Evolutionary conservation across 2,329 filamentous ascomycete genomes (phyloP).

Genomic region (Fusarium tjaetaba): DNA sequence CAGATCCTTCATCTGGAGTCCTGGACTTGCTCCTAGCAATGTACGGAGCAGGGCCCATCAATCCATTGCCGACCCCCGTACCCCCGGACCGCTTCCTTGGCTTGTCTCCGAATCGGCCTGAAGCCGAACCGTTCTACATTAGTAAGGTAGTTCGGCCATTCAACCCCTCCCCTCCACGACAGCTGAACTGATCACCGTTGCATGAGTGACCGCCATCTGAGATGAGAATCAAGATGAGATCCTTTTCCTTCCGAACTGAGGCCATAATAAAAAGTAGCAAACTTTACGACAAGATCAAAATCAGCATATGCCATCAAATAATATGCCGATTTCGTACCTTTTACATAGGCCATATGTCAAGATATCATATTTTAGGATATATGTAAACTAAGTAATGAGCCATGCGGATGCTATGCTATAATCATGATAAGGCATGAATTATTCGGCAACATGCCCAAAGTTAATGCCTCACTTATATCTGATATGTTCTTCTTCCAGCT

Average conservation of each 20-base stretch:
- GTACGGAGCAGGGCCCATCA: background rate
- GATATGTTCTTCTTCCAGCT: slow-evolving; percentile 1
- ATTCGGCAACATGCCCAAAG: background rate
- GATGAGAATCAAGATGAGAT: slow-evolving; percentile 1
- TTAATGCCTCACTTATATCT: background rate
- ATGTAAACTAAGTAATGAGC: slow-evolving; percentile 8
- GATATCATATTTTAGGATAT: background rate
- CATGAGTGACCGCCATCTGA: slow-evolving; percentile 32
- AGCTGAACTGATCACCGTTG: slow-evolving; percentile 8
- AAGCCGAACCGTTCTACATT: slow-evolving; percentile 12
- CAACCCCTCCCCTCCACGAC: background rate
- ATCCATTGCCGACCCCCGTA: slow-evolving; percentile 10
- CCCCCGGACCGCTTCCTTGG: slow-evolving; percentile 26
- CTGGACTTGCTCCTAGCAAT: background rate
- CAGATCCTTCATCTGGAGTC: background rate
- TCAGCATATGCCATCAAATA: background rate
- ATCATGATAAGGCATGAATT: background rate
- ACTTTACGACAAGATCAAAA: background rate
- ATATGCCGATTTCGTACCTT: background rate
- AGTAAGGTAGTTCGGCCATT: background rate
- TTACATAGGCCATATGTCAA: background rate
- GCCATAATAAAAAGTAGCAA: background rate
- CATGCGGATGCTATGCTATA: background rate
- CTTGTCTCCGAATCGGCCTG: slow-evolving; percentile 21
- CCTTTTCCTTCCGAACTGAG: background rate